Conservation (phyloP, 495 filamentous ascomycete species). For the Endocarpon pusillum region DNA sequence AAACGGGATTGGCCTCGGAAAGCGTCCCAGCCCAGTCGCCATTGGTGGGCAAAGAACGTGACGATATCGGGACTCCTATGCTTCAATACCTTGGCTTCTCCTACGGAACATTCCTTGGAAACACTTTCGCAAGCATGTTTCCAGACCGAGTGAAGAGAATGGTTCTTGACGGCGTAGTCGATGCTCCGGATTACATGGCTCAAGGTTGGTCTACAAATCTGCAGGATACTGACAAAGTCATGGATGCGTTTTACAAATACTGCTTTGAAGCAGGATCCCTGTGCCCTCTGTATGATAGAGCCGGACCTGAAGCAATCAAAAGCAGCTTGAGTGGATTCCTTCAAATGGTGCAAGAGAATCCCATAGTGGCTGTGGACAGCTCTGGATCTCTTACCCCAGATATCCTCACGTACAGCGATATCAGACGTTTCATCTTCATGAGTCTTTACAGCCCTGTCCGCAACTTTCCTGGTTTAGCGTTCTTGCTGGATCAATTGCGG, state of each 20-base stretch:
- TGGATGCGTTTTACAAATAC: constrained; percentile 28
- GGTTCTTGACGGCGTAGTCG: constrained; percentile 36
- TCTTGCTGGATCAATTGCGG: constrained; percentile 1
- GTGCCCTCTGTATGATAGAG: constrained; percentile 24
- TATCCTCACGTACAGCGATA: constrained; percentile 17
- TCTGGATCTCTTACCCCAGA: constrained; percentile 13
- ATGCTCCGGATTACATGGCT: constrained; percentile 29
- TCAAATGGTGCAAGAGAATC: constrained; percentile 18
- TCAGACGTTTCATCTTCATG: constrained; percentile 5
- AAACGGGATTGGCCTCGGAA: too few species aligned
- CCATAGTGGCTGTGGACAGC: constrained; percentile 20
- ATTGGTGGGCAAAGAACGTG: constrained; percentile 17
- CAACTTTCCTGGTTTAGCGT: constrained; percentile 3
- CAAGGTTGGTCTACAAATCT: constrained; percentile 26
- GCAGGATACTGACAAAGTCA: constrained; percentile 30
- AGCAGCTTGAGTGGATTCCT: constrained; percentile 22
- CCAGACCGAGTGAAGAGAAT: constrained; percentile 31
- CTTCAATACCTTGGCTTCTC: constrained; percentile 48
- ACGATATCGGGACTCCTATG: constrained; percentile 17
- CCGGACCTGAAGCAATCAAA: constrained; percentile 12
- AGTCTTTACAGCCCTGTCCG: constrained; percentile 8
- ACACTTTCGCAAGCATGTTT: constrained; percentile 36
- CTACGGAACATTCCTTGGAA: constrained; percentile 51
- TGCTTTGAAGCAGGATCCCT: constrained; percentile 27
- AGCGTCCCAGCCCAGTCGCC: constrained; percentile 7